Evolutionary conservation across 228 moss, liverwort and hornwort genomes (phyloP), one percentile per base, ranked within the genome.

Genomic region (Sphagnum magellanicum): DNA sequence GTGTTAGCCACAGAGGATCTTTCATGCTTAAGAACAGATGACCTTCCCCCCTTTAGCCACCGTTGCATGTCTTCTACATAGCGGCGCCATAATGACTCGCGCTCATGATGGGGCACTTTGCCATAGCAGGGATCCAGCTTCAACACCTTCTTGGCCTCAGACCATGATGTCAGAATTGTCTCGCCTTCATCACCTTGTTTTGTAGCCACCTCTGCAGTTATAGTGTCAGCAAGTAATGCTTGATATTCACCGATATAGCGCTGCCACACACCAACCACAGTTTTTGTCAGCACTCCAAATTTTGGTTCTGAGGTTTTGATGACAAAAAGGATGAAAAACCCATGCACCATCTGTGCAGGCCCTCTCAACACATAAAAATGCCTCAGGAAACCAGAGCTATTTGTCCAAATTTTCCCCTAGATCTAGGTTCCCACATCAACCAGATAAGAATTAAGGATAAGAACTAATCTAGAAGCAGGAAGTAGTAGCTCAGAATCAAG

Each of bases 1-100:
- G 70, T 52, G 49, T 78, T 53, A 55, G 8, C 55, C 53, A 70
- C 68, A 65, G 68, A 73, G 7, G 76, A 16, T 15, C 64, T 79
- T 14, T 84, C 77, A 52, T 81, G 79, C 71, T 76, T 89, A 4
- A 49, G 11, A 52, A 58, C 68, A 47, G 60, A 58, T 55, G 83
- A 65, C 16, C 65, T 73, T 12, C 77, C 77, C 48, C 65, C 75
- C 71, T 80, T 88, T 57, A 79, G 73, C 70, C 90, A 77, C 53
- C 87, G 84, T 70, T 82, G 95, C 50, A 84, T 72, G 75, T 90
- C 95, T 10, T 92, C 92, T 5, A 80, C 73, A 67, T 88, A 85
- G 69, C 86, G 84, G 49, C 87, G 86, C 95, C 92, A 95, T 77
- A 86, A 79, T 16, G 87, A 90, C 68, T 95, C 92, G 6, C 90